Percentiles rank a stretch among this genome's conserved stretches.
Evolutionary conservation across 352 stramenopile species (phyloP).

Genomic region (Paralagenidium karlingii): DNA sequence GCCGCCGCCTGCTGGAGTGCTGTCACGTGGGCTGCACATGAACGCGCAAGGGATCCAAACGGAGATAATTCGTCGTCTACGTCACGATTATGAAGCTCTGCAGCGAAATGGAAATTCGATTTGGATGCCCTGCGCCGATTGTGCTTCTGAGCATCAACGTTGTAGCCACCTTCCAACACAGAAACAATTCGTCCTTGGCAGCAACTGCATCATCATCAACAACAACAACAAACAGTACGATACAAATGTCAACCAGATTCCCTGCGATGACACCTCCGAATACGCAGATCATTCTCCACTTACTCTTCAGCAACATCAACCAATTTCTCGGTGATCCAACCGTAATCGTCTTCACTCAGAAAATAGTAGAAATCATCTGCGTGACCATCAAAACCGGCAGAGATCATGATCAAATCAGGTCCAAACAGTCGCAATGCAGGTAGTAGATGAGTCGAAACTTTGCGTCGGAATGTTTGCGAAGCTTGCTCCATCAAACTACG

Average conservation of each 20-base stretch:
- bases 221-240: not conserved
- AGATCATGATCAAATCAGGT: constrained; percentile 53
- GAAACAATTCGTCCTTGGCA: constrained; percentile 90
- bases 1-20: constrained; percentile 26
- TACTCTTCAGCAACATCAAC: constrained; percentile 87
- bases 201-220: constrained; percentile 15
- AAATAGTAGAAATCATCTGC: constrained; percentile 60
- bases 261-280: not conserved
- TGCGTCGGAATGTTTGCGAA: constrained; percentile 27
- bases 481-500: constrained; percentile 30
- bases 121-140: constrained; percentile 17
- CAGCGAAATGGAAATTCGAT: constrained; percentile 38
- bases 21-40: constrained; percentile 45
- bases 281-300: constrained; percentile 1
- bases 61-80: constrained; percentile 34
- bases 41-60: constrained; percentile 43
- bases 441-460: constrained; percentile 25
- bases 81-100: constrained; percentile 32
- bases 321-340: constrained; percentile 76
- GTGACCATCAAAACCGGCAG: constrained; percentile 53
- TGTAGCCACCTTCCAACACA: constrained; percentile 93
- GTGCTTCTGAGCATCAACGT: constrained; percentile 14
- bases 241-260: not conserved
- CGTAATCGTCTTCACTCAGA: constrained; percentile 78
- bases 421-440: constrained; percentile 29